Base-by-base conservation (phyloP, 768 basidiomycete genomes). In the Boletales sp. region DNA sequence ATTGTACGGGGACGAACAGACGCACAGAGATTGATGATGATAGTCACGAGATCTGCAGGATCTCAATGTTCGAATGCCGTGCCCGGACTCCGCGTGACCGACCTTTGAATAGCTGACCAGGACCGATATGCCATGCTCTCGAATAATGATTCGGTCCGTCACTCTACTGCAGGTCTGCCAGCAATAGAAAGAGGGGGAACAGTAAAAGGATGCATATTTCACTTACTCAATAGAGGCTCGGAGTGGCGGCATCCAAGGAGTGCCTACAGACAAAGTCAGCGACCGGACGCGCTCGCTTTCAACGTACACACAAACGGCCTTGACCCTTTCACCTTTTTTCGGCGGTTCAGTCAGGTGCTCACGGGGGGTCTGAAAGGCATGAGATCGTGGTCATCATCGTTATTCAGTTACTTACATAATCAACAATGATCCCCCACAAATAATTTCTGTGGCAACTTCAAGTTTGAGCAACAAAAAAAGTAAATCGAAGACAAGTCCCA, bases 241-340 rank as follows among this genome's bases (percentile, higher is more conserved):
- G 65, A 67, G 14, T 68, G 65, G 17, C 63, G 65, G 8, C 63
- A 66, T n/a, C 68, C 66, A 3, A 66, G 54, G 17, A 66, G 55
- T 11, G 61, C 55, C 66, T 66, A 19, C 7, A 18, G n/a, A 25
- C 19, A 33, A 10, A n/a, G 19, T 62, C 36, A 50, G 33, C 0
- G 5, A 44, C 33, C 5, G 33, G 7, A 48, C n/a, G n/a, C n/a
- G n/a, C n/a, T n/a, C n/a, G n/a, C 17, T 43, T 33, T 13, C 8
- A 42, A 44, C 12, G 3, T 13, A 42, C 58, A 7, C 32, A 64
- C 63, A 30, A 64, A 56, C 37, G 65, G 14, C 11, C 41, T 60
- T 1, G 60, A 52, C 8, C 54, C 57, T 37, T 65, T 54, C 30
- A 51, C n/a, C 46, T 21, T 19, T 45, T 30, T 58, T 19, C 38